Evolutionary conservation across 2,329 filamentous ascomycete species (phyloP).

Genomic region (Clonostachys rhizophaga): DNA sequence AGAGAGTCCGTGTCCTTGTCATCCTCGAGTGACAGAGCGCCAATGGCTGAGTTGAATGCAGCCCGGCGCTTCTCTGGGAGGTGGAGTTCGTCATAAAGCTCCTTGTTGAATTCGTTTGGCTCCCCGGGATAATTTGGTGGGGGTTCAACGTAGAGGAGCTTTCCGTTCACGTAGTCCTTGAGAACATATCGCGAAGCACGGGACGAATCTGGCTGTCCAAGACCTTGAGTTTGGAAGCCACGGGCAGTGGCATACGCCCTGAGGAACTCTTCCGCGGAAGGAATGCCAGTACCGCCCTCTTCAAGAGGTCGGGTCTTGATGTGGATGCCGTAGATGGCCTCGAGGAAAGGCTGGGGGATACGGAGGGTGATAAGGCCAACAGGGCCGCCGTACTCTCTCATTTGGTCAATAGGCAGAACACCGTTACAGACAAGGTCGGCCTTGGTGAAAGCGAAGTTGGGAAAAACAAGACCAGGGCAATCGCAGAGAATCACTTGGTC

Average conservation of each 20-base stretch:
- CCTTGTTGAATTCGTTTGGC: constrained; percentile 74
- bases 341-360: constrained; percentile 83
- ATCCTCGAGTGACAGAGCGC: constrained; percentile 34
- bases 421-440: constrained; percentile 95
- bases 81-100: constrained; percentile 80
- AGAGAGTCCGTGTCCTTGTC: constrained; percentile 21
- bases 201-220: constrained; percentile 89
- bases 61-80: constrained; percentile 77
- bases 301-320: constrained; percentile 77
- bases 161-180: constrained; percentile 97
- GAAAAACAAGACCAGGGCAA: constrained; percentile 97
- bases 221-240: constrained; percentile 85
- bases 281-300: constrained; percentile 86
- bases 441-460: constrained; percentile 95
- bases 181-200: constrained; percentile 84
- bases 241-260: constrained; percentile 82
- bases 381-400: constrained; percentile 88
- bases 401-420: constrained; percentile 91
- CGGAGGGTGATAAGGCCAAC: constrained; percentile 76
- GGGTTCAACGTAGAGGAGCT: constrained; percentile 78
- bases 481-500: constrained; percentile 89
- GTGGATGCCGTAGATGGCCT: constrained; percentile 90
- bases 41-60: constrained; percentile 41
- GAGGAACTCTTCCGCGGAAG: constrained; percentile 81
- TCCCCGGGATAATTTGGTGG: constrained; percentile 77